Conservation (phyloP, 2,329 filamentous ascomycete genomes). For the Pseudonectria foliicola region DNA sequence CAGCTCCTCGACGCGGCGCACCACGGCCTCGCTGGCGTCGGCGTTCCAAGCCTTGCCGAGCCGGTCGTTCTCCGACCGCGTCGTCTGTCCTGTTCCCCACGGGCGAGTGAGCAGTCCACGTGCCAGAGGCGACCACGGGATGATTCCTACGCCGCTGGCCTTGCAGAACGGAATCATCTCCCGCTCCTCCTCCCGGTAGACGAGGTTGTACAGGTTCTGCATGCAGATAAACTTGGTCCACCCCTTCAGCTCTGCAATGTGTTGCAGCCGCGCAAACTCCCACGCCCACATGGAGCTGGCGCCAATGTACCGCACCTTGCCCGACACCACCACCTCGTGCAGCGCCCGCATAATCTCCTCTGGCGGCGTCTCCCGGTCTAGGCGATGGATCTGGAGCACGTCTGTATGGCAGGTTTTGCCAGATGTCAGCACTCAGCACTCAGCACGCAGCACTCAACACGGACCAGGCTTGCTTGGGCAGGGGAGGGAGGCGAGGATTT, state of each 20-base stretch:
- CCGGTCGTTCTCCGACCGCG: conserved; percentile 14
- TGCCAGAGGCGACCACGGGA: conserved; percentile 29
- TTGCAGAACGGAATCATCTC: conserved; percentile 37
- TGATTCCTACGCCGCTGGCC: conserved; percentile 34
- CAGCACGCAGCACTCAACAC: too few species aligned
- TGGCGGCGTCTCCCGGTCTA: conserved; percentile 40
- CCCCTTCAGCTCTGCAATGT: conserved; percentile 42
- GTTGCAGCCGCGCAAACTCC: conserved; percentile 44
- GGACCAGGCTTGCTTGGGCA: too few species aligned
- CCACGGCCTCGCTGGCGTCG: conserved; percentile 22
- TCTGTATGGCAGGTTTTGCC: conserved; percentile 27
- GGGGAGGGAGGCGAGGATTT: too few species aligned
- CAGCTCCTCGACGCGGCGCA: conserved; percentile 41
- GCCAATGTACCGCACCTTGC: conserved; percentile 49
- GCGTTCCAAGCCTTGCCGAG: conserved; percentile 19
- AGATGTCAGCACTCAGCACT: too few species aligned
- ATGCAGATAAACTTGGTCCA: conserved; percentile 53
- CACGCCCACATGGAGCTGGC: conserved; percentile 42
- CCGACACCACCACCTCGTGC: conserved; percentile 47
- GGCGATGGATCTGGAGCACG: conserved; percentile 54
- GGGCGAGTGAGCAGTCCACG: conserved; percentile 25
- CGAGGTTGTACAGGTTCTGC: conserved; percentile 48
- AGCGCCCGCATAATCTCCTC: conserved; percentile 53
- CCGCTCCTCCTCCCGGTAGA: conserved; percentile 51
- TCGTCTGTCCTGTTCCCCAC: conserved; percentile 8